Evolutionary conservation across 2,329 filamentous ascomycete genomes (phyloP).

Genomic region (Alternaria sp.): DNA sequence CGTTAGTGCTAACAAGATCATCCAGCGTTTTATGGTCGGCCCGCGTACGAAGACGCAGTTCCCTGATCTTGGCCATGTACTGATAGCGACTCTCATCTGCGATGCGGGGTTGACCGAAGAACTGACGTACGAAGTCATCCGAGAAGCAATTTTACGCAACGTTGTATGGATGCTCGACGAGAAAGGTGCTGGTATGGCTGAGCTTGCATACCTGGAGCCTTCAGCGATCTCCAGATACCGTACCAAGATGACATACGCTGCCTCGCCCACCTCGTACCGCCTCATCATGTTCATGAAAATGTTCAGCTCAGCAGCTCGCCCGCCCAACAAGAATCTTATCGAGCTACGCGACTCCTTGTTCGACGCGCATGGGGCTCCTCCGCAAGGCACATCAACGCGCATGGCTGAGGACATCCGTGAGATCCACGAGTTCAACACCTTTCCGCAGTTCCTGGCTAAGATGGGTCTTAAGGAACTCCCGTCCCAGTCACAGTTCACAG

Average conservation of each 20-base stretch:
- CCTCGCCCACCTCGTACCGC: constrained; percentile 59
- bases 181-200: constrained; percentile 49
- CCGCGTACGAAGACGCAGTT: constrained; percentile 54
- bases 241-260: constrained; percentile 58
- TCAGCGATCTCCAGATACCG: constrained; percentile 56
- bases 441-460: constrained; percentile 54
- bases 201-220: constrained; percentile 59
- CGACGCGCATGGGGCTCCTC: constrained; percentile 62
- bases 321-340: constrained; percentile 46
- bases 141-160: constrained; percentile 61
- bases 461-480: constrained; percentile 54
- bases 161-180: constrained; percentile 62
- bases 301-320: constrained; percentile 58
- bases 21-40: constrained; percentile 53
- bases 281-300: constrained; percentile 64
- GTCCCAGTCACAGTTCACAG: constrained; percentile 28
- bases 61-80: constrained; percentile 61
- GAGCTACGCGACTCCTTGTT: constrained; percentile 52
- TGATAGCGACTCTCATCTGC: constrained; percentile 59
- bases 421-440: constrained; percentile 55
- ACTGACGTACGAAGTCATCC: constrained; percentile 56
- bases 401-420: constrained; percentile 57
- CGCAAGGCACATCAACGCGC: constrained; percentile 50
- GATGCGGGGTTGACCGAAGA: constrained; percentile 53
- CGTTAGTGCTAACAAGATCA: constrained; percentile 56